These are phyloP conservation scores for Blastobotrys persicus DNA, from an alignment of 1,139 yeast genomes.

Conservation along the genomic window DNA sequence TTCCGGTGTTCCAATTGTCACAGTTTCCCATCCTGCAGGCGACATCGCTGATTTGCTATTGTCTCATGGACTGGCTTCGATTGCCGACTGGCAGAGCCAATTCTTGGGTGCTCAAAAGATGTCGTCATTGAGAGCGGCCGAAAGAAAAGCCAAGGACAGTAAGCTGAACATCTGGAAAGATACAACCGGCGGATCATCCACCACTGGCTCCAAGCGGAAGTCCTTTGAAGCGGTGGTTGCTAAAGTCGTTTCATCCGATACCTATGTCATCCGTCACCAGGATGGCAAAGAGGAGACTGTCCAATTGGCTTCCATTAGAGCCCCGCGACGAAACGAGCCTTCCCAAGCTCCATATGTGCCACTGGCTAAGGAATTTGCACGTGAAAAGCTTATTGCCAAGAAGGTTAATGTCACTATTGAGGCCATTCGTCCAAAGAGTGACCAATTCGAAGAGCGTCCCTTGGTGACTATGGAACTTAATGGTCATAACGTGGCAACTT, in stretches of 20 bases:
- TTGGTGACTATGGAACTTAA: conserved; percentile 56
- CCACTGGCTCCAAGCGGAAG: conserved; percentile 29
- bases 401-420: conserved; percentile 58
- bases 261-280: conserved; percentile 50
- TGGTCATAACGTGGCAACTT: conserved; percentile 59
- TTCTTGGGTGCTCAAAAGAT: conserved; percentile 64
- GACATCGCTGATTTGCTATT: conserved; percentile 69
- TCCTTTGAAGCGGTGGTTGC: conserved; percentile 55
- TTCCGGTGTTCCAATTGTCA: conserved; percentile 61
- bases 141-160: conserved; percentile 59
- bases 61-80: conserved; percentile 67
- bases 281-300: conserved; percentile 48
- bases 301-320: conserved; percentile 70
- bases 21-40: conserved; percentile 65
- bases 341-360: conserved; percentile 58
- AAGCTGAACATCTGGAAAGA: conserved; percentile 64
- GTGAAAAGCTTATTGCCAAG: conserved; percentile 69
- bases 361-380: conserved; percentile 68
- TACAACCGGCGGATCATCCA: conserved; percentile 29
- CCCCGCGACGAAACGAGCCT: conserved; percentile 65
- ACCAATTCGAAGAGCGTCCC: conserved; percentile 63
- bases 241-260: conserved; percentile 67
- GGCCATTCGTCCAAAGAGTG: conserved; percentile 63
- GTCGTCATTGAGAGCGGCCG: conserved; percentile 62
- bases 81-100: conserved; percentile 82